Base-by-base conservation (phyloP, 1,284 basidiomycete genomes). In the Naganishia albida region DNA sequence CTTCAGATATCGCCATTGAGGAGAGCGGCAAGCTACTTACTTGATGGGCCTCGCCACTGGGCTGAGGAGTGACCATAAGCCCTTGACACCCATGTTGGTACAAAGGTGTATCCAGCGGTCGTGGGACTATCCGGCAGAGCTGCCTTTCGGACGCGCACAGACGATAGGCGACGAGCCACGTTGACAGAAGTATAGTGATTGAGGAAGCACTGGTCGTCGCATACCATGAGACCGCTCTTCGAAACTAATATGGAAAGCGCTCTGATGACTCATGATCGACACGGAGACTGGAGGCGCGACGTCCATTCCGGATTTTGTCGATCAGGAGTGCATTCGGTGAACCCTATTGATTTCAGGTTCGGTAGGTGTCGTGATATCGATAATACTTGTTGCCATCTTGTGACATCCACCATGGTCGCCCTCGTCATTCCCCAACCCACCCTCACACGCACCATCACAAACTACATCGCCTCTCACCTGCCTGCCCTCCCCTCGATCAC, bases 1-100 rank as follows among this genome's bases (percentile, higher is more conserved):
- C 26, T 18, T 16, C 23, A 54, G 16, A 42, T 39, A 39, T 8
- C 40, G 23, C 7, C 7, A 15, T 39, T 28, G 8, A 2, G 13
- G 18, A 43, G 56, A 15, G 25, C 7, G 15, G 15, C n/a, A 2
- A 2, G 30, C 15, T 34, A 80, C 86, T 73, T 74, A 93, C 91
- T 90, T 84, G 66, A 93, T 88, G 63, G 93, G 89, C 70, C 92
- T 83, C 55, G 91, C 92, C 48, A 94, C 91, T 12, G 93, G 93
- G 23, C 85, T 85, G 64, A 97, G 82, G n/a, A 97, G 85, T 67
- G 84, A 88, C 93, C 93, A 97, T 68, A 96, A 82, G 44, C 91
- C 93, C 79, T 95, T 94, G 64, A 96, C 93, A 85, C 93, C 93
- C 93, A 94, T 95, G 53, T 69, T 70, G 70, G 43, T 28, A 12